Conservation (phyloP, 2,329 filamentous ascomycete species). For the Ophiostoma ulmi region DNA sequence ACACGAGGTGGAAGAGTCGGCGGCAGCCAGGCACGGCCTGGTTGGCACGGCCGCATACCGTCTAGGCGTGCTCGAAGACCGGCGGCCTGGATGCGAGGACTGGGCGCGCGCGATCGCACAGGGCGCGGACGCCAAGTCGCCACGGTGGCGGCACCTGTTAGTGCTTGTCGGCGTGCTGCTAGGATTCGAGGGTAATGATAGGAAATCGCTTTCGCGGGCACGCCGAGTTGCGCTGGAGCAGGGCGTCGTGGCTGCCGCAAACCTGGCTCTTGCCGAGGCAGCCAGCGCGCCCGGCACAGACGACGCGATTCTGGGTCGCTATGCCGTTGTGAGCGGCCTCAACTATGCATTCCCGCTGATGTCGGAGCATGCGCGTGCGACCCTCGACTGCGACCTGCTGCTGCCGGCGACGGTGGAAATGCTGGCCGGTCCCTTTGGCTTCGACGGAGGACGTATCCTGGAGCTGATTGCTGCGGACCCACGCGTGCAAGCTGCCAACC, state of each 20-base stretch:
- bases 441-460: slow-evolving; percentile 72
- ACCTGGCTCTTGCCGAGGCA: slow-evolving; percentile 59
- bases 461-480: slow-evolving; percentile 60
- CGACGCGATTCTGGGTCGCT: slow-evolving; percentile 41
- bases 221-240: slow-evolving; percentile 65
- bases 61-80: slow-evolving; percentile 10
- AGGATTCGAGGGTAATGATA: slow-evolving; percentile 63
- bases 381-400: slow-evolving; percentile 62
- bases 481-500: not conserved
- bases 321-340: slow-evolving; percentile 62
- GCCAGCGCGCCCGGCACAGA: slow-evolving; percentile 36
- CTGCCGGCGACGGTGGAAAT: slow-evolving; percentile 65
- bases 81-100: slow-evolving; percentile 43
- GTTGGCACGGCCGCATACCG: slow-evolving; percentile 17
- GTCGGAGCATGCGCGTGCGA: slow-evolving; percentile 52
- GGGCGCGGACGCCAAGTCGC: slow-evolving; percentile 54
- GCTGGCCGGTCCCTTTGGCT: slow-evolving; percentile 65
- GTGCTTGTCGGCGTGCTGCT: slow-evolving; percentile 72
- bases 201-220: slow-evolving; percentile 56
- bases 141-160: slow-evolving; percentile 78
- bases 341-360: slow-evolving; percentile 72
- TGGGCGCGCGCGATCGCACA: slow-evolving; percentile 55
- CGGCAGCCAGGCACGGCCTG: slow-evolving; percentile 31
- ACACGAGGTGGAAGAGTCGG: slow-evolving; percentile 42
- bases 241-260: slow-evolving; percentile 68